phyloP scores from a whole-genome alignment of 768 basidiomycete species.

The Mrakia blollopis region DNA sequence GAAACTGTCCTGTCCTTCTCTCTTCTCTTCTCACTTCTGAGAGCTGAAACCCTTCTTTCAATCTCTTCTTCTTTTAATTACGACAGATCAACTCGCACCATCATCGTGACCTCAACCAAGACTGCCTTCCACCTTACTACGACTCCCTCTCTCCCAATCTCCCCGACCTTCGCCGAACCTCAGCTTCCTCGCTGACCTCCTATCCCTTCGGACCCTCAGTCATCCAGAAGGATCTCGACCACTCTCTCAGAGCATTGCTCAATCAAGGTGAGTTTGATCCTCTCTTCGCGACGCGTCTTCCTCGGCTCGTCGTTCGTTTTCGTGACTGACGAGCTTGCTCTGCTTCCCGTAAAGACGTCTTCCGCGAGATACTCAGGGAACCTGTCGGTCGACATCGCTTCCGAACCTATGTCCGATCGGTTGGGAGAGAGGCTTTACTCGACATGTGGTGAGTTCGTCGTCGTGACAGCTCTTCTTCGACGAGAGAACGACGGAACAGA shows the following conservation, averaged over 20 bases:
- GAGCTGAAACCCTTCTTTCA: too few relatives aligned
- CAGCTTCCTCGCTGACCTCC: conserved; percentile 10
- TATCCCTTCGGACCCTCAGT: conserved; percentile 9
- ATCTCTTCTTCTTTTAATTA: too few relatives aligned
- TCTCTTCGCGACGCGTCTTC: too few relatives aligned
- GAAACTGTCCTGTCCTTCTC: background rate
- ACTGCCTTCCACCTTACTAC: background rate
- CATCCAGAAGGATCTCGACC: conserved; percentile 24
- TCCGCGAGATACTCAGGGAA: conserved; percentile 17
- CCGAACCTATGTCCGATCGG: background rate
- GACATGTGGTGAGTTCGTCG: conserved; percentile 16
- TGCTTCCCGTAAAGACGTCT: background rate
- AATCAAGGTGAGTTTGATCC: background rate
- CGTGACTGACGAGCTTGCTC: too few relatives aligned
- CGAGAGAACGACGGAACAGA: background rate
- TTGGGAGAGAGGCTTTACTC: conserved; percentile 13
- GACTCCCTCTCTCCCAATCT: conserved; percentile 8
- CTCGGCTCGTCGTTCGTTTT: too few relatives aligned
- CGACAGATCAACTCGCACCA: background rate
- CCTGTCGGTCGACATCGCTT: conserved; percentile 18
- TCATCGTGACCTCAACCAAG: background rate
- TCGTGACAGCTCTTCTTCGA: too few relatives aligned
- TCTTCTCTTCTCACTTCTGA: too few relatives aligned
- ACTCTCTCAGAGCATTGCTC: conserved; percentile 5
- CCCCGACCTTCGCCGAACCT: background rate